These are phyloP conservation scores for Abortiporus biennis DNA, from an alignment of 1,284 basidiomycete species.

Conservation along the genomic window DNA sequence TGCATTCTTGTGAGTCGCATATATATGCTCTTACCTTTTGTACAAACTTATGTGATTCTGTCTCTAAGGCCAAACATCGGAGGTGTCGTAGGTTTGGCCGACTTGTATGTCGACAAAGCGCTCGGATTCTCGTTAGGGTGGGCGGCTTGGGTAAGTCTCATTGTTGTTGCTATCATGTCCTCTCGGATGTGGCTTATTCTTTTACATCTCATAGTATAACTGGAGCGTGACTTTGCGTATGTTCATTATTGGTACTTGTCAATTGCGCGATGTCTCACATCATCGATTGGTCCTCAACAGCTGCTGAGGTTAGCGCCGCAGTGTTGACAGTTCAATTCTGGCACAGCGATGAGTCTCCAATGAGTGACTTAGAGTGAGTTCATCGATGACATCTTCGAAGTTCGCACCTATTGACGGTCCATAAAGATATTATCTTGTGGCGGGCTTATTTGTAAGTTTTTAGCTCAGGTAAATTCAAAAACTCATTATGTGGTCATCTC, in stretches of 20 bases:
- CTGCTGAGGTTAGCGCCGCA: conserved; percentile 24
- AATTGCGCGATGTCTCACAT: background rate
- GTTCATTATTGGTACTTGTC: conserved; percentile 2
- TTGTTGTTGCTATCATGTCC: background rate
- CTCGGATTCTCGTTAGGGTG: conserved; percentile 25
- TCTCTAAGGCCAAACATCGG: conserved; percentile 64
- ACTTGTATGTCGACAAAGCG: conserved; percentile 24
- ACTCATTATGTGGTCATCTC: conserved; percentile 24
- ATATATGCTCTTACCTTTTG: background rate
- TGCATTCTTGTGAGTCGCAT: conserved; percentile 20
- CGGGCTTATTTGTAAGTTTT: conserved; percentile 17
- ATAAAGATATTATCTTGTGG: conserved; percentile 12
- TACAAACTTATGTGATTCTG: conserved; percentile 13
- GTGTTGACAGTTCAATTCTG: conserved; percentile 20
- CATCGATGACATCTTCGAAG: background rate
- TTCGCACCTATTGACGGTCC: background rate
- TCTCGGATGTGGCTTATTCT: background rate
- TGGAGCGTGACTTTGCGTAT: conserved; percentile 26
- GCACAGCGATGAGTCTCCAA: conserved; percentile 13
- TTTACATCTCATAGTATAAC: conserved; percentile 21
- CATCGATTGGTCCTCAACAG: conserved; percentile 7
- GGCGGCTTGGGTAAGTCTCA: conserved; percentile 23
- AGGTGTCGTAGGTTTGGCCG: conserved; percentile 73
- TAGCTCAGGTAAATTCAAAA: background rate
- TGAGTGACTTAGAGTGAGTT: conserved; percentile 14